phyloP scores from a whole-genome alignment of 805 yeast species.

The baker's yeast (Saccharomyces cerevisiae) region DNA sequence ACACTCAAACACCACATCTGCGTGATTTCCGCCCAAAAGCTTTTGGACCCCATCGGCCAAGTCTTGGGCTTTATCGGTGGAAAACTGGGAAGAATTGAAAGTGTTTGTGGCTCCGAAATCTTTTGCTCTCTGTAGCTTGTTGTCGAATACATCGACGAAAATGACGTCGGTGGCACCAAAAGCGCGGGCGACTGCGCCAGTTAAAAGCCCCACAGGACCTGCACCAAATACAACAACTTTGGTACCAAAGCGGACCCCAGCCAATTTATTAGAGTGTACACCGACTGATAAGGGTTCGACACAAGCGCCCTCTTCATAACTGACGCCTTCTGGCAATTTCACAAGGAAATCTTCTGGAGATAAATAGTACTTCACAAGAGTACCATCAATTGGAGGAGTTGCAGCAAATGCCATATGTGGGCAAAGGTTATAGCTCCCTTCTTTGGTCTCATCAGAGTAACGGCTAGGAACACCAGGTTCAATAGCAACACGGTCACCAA shows the following conservation, averaged over 20 bases:
- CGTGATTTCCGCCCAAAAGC: constrained; percentile 29
- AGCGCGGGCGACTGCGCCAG: constrained; percentile 64
- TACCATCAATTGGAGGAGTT: constrained; percentile 81
- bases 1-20: constrained; percentile 67
- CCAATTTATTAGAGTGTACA: constrained; percentile 68
- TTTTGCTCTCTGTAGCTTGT: constrained; percentile 59
- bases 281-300: constrained; percentile 85
- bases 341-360: constrained; percentile 78
- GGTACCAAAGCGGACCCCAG: constrained; percentile 55
- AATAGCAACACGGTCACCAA: constrained; percentile 81
- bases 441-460: constrained; percentile 63
- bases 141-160: constrained; percentile 24
- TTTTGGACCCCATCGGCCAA: constrained; percentile 18
- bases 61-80: constrained; percentile 28
- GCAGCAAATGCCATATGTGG: constrained; percentile 88
- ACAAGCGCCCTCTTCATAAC: constrained; percentile 79
- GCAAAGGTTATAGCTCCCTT: constrained; percentile 75
- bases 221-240: constrained; percentile 74
- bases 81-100: constrained; percentile 31
- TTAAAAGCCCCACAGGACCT: constrained; percentile 78
- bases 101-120: constrained; percentile 61
- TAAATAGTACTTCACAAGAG: constrained; percentile 63
- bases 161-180: constrained; percentile 68
- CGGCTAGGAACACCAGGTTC: constrained; percentile 88
- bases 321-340: constrained; percentile 68